A percentile compares a stretch with the other conserved stretches of the same genome.
Conservation (phyloP, 176 grass and related monocot species). For the Musa schizocarpa region DNA sequence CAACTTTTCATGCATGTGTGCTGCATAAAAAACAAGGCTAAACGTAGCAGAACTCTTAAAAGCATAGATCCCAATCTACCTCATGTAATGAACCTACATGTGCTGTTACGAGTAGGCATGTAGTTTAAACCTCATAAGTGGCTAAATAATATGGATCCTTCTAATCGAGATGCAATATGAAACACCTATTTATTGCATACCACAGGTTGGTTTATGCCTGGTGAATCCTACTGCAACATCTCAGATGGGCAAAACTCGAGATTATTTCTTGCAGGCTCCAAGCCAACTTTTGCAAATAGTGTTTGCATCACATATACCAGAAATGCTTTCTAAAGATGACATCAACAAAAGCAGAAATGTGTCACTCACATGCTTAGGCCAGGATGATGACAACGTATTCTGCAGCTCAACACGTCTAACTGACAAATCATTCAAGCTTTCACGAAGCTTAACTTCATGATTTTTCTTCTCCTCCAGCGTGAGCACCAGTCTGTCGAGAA, state of each 20-base stretch:
- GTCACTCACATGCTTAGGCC: conserved; percentile 80
- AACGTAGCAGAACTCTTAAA: background rate
- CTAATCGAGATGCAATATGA: background rate
- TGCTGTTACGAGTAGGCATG: background rate
- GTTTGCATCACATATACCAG: background rate
- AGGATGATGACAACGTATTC: conserved; percentile 74
- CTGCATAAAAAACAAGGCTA: background rate
- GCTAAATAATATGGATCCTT: background rate
- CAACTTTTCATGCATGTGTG: background rate
- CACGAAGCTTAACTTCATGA: conserved; percentile 70
- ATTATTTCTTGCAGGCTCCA: background rate
- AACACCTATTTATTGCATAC: no score
- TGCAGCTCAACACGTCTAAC: conserved; percentile 89
- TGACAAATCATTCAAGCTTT: conserved; percentile 69
- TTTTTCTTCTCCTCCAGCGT: conserved; percentile 87
- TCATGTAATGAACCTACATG: background rate
- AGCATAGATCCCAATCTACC: background rate
- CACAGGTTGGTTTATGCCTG: background rate
- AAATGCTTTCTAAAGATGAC: background rate
- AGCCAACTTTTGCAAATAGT: background rate
- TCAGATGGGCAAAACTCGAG: background rate
- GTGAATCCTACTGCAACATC: background rate
- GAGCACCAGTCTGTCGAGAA: conserved; percentile 81
- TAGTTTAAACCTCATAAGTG: background rate
- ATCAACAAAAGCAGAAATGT: background rate